phyloP scores from a whole-genome alignment of 2,329 filamentous ascomycete genomes.

The Bisporella sp. region DNA sequence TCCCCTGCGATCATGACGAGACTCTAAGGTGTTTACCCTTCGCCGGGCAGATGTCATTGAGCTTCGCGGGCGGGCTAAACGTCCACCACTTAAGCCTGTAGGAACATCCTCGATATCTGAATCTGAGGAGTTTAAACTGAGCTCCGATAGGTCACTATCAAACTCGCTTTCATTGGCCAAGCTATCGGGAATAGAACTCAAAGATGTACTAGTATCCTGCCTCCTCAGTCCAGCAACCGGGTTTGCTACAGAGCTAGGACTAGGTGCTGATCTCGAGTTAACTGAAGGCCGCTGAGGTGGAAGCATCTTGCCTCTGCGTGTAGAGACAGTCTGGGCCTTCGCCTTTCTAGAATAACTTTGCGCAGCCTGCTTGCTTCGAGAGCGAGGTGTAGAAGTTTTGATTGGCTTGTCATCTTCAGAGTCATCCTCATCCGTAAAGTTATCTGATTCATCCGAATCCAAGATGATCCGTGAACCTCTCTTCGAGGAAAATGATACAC shows the following conservation, averaged over 20 bases:
- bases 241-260: constrained; percentile 4
- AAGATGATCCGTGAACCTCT: constrained; percentile 5
- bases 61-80: background rate
- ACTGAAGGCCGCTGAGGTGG: background rate
- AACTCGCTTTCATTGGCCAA: constrained; percentile 12
- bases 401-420: constrained; percentile 11
- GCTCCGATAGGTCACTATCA: constrained; percentile 1
- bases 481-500: constrained; percentile 2
- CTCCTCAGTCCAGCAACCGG: background rate
- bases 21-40: constrained; percentile 10
- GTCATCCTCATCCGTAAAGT: constrained; percentile 15
- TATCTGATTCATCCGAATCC: constrained; percentile 14
- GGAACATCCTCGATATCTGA: constrained; percentile 2
- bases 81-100: background rate
- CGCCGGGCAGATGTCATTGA: constrained; percentile 4
- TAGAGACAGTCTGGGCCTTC: background rate
- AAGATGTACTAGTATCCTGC: background rate
- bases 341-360: constrained; percentile 1
- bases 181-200: background rate
- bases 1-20: constrained; percentile 30
- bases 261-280: background rate
- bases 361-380: background rate
- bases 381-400: constrained; percentile 1
- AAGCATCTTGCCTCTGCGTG: background rate
- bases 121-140: background rate